These are phyloP conservation scores for Senna tora DNA, from an alignment of 306 rosid genomes.

Conservation along the genomic window DNA sequence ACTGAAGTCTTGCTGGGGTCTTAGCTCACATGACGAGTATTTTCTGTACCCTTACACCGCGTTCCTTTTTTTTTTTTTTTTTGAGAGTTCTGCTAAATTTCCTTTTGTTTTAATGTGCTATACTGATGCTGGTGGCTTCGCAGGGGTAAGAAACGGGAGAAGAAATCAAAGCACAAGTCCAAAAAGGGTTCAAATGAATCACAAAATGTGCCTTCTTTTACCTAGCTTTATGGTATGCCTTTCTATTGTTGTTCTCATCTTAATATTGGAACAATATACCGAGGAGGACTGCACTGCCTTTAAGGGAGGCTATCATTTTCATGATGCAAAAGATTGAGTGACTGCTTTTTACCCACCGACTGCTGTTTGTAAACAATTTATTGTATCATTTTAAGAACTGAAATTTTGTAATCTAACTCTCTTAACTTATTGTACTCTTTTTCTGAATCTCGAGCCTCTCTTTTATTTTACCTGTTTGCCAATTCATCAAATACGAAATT, in stretches of 20 bases:
- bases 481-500: background rate
- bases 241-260: background rate
- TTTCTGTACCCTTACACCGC: constrained; percentile 35
- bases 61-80: background rate
- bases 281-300: background rate
- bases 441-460: background rate
- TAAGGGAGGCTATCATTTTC: background rate
- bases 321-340: background rate
- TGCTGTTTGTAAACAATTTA: background rate
- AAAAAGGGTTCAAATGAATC: constrained; percentile 69
- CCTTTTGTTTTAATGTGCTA: background rate
- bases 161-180: constrained; percentile 93
- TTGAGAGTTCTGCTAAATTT: background rate
- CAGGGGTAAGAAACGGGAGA: constrained; percentile 89
- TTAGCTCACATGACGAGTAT: constrained; percentile 80
- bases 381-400: background rate
- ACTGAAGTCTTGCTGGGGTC: constrained; percentile 94
- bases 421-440: background rate
- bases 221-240: constrained; percentile 21
- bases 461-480: background rate
- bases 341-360: background rate
- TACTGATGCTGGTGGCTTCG: constrained; percentile 34
- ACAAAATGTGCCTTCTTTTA: constrained; percentile 34
- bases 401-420: background rate
- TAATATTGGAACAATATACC: constrained; percentile 13